phyloP scores from a whole-genome alignment of 495 filamentous ascomycete species.

The Stereocaulon alpinum region DNA sequence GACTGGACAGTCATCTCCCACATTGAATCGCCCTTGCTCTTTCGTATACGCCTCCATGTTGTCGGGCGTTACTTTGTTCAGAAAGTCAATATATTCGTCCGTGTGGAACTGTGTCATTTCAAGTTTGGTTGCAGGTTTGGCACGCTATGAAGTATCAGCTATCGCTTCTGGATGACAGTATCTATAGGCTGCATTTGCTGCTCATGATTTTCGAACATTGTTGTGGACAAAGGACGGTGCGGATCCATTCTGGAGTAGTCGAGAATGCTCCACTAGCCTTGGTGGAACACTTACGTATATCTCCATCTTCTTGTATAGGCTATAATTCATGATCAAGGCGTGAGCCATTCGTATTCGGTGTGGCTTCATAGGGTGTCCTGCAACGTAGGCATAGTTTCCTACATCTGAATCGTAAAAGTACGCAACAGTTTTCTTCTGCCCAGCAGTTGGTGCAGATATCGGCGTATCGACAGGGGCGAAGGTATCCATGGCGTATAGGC shows the following conservation, averaged over 20 bases:
- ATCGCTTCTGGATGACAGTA: neutral
- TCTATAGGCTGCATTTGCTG: too few relatives aligned
- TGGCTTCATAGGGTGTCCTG: conserved; percentile 98
- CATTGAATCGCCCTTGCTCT: conserved; percentile 94
- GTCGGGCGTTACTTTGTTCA: conserved; percentile 91
- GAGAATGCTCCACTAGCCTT: neutral
- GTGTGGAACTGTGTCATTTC: conserved; percentile 99
- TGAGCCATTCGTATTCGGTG: conserved; percentile 96
- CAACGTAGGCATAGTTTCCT: conserved; percentile 94
- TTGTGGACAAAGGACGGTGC: neutral
- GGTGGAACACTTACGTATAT: conserved; percentile 71
- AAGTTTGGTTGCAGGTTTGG: conserved; percentile 87
- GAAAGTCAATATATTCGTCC: conserved; percentile 97
- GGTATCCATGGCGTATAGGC: conserved; percentile 22
- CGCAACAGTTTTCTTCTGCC: conserved; percentile 66
- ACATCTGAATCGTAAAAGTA: conserved; percentile 99
- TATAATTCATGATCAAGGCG: conserved; percentile 97
- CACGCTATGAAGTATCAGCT: conserved; percentile 52
- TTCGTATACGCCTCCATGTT: conserved; percentile 93
- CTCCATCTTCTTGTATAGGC: conserved; percentile 96
- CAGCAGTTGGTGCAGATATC: conserved; percentile 8
- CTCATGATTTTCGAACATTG: neutral
- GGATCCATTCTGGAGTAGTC: neutral
- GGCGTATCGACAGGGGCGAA: conserved; percentile 41
- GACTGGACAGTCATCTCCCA: conserved; percentile 95